Percentiles rank a stretch among this genome's conserved stretches.
phyloP scores from a whole-genome alignment of 2,329 filamentous ascomycete genomes.

The Teratosphaeria pseudoeucalypti region DNA sequence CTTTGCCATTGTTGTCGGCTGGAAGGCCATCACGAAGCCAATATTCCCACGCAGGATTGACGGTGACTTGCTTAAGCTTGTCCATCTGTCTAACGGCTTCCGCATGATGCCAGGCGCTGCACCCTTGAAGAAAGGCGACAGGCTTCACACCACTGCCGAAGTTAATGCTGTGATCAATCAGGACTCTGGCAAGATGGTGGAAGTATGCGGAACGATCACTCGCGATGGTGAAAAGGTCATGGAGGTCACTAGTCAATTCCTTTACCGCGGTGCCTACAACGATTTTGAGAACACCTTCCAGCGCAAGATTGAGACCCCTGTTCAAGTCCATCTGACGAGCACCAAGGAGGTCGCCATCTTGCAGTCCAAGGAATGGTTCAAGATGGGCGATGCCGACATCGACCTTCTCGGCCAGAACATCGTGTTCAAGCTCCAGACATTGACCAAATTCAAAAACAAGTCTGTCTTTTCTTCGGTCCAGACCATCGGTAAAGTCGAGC shows the following conservation, averaged over 20 bases:
- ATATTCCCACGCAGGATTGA: conserved; percentile 97
- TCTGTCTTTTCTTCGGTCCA: conserved; percentile 82
- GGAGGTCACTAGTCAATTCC: conserved; percentile 97
- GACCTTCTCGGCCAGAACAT: conserved; percentile 87
- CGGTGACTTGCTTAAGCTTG: conserved; percentile 87
- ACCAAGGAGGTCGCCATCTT: conserved; percentile 89
- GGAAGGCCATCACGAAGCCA: conserved; percentile 95
- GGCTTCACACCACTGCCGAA: conserved; percentile 83
- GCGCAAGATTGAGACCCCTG: conserved; percentile 88
- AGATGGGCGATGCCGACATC: conserved; percentile 70
- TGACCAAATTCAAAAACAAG: conserved; percentile 92
- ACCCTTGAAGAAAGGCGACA: conserved; percentile 89
- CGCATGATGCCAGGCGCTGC: conserved; percentile 95
- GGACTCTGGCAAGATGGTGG: conserved; percentile 97
- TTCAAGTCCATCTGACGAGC: conserved; percentile 80
- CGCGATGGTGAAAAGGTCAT: conserved; percentile 79
- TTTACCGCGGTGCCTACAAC: conserved; percentile 85
- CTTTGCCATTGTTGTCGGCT: conserved; percentile 41
- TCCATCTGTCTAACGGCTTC: conserved; percentile 95
- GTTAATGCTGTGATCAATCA: conserved; percentile 98
- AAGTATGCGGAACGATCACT: conserved; percentile 94
- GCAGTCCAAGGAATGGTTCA: conserved; percentile 96
- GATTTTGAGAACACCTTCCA: conserved; percentile 99
- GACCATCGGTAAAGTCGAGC: conserved; percentile 81
- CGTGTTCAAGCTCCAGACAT: conserved; percentile 87